phyloP scores from a whole-genome alignment of 495 filamentous ascomycete genomes.

The Monascus purpureus region DNA sequence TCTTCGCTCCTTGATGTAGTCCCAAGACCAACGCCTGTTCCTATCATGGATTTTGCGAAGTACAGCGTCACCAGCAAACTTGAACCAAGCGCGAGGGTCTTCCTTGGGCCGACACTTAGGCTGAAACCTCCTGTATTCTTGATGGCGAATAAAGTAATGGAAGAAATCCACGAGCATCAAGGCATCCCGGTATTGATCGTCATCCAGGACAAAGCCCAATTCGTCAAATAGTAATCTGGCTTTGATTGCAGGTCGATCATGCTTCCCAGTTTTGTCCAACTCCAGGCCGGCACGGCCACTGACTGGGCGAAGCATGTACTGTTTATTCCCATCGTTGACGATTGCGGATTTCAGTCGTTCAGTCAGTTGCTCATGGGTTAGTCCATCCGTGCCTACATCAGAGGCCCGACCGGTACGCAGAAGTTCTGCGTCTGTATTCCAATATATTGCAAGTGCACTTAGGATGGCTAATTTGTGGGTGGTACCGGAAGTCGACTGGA shows the following conservation, averaged over 20 bases:
- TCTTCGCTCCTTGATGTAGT: constrained; percentile 77
- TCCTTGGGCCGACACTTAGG: constrained; percentile 78
- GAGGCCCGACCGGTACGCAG: constrained; percentile 58
- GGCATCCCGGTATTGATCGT: constrained; percentile 90
- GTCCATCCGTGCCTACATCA: constrained; percentile 45
- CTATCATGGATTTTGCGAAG: constrained; percentile 86
- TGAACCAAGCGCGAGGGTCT: constrained; percentile 81
- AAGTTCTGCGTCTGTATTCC: constrained; percentile 85
- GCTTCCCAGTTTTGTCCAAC: constrained; percentile 76
- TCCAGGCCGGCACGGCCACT: constrained; percentile 85
- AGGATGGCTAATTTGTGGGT: constrained; percentile 89
- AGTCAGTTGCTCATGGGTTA: constrained; percentile 60
- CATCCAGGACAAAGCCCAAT: constrained; percentile 87
- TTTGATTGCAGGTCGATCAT: constrained; percentile 76
- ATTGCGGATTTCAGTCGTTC: constrained; percentile 63
- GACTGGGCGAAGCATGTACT: constrained; percentile 91
- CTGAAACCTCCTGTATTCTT: constrained; percentile 89
- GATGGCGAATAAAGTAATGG: constrained; percentile 94
- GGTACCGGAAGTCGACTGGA: constrained; percentile 64
- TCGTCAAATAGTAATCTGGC: constrained; percentile 86
- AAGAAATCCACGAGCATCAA: constrained; percentile 97
- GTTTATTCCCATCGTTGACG: constrained; percentile 58
- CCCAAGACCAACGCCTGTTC: constrained; percentile 87
- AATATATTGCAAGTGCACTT: constrained; percentile 81
- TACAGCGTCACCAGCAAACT: constrained; percentile 77